Evolutionary conservation across 2,329 filamentous ascomycete species (phyloP).

Genomic region (Septoria petroselini): DNA sequence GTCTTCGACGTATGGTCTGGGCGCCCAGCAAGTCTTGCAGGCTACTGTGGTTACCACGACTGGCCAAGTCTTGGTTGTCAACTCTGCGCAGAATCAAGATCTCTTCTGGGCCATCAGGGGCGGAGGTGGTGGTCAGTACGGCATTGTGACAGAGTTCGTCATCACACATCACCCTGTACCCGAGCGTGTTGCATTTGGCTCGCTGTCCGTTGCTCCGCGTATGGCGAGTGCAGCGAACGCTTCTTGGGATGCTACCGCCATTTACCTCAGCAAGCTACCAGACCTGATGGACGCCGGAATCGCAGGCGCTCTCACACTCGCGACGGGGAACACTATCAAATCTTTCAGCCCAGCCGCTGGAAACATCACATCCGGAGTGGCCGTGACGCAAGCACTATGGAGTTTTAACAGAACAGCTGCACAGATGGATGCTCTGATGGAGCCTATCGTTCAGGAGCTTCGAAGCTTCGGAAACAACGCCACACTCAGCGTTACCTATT

Average conservation of each 20-base stretch:
- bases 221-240: conserved; percentile 34
- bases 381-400: conserved; percentile 33
- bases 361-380: conserved; percentile 31
- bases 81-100: conserved; percentile 49
- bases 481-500: conserved; percentile 13
- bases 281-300: conserved; percentile 36
- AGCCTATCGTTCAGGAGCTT: conserved; percentile 19
- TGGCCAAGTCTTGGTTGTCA: conserved; percentile 51
- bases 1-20: conserved; percentile 54
- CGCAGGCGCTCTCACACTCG: conserved; percentile 28
- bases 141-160: conserved; percentile 49
- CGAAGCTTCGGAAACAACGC: conserved; percentile 12
- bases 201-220: conserved; percentile 18
- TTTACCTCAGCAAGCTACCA: conserved; percentile 28
- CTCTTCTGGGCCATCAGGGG: conserved; percentile 63
- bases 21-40: conserved; percentile 57
- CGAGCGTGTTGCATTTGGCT: conserved; percentile 14
- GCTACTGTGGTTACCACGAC: conserved; percentile 46
- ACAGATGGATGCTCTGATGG: conserved; percentile 23
- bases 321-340: conserved; percentile 13
- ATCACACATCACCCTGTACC: conserved; percentile 34
- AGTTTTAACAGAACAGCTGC: conserved; percentile 31
- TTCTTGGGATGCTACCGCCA: conserved; percentile 38
- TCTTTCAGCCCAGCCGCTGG: conserved; percentile 39
- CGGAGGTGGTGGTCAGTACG: conserved; percentile 60